Evolutionary conservation across 169 alveolate genomes (phyloP).

Genomic region (Plasmodium relictum): DNA sequence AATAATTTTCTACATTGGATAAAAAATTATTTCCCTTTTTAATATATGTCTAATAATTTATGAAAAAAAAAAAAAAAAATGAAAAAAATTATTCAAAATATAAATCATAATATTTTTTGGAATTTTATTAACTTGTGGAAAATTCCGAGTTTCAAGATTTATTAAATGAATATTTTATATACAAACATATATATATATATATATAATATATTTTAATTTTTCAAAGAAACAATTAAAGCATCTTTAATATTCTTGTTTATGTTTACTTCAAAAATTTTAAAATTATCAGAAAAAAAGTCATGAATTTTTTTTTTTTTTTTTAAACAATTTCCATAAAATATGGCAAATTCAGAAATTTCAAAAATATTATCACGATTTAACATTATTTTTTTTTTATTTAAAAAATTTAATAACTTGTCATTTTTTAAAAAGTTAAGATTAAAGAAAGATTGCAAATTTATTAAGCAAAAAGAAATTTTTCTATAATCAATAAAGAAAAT

Average conservation of each 20-base stretch:
- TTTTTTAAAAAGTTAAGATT: constrained; percentile 41
- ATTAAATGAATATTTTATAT: too few relatives aligned
- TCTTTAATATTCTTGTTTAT: constrained; percentile 48
- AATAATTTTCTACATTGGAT: too few relatives aligned
- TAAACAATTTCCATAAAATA: constrained; percentile 72
- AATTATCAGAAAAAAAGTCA: constrained; percentile 17
- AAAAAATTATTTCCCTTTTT: too few relatives aligned
- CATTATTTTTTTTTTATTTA: constrained; percentile 10
- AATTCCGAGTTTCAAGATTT: too few relatives aligned
- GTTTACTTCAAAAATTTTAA: not conserved
- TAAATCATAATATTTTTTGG: not conserved
- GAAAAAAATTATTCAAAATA: too few relatives aligned
- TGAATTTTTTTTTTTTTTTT: constrained; percentile 53
- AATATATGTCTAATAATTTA: too few relatives aligned
- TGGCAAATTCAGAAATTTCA: constrained; percentile 36
- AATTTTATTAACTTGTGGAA: too few relatives aligned
- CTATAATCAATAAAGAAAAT: constrained; percentile 58
- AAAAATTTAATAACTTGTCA: constrained; percentile 12
- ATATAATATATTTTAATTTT: not conserved
- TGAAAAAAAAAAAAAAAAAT: too few relatives aligned
- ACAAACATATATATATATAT: too few relatives aligned
- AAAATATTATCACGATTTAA: constrained; percentile 29
- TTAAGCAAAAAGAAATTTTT: constrained; percentile 18
- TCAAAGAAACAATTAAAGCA: constrained; percentile 40
- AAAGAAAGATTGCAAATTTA: constrained; percentile 22